A percentile compares a stretch with the other conserved stretches of the same genome.
Evolutionary conservation across 2,329 filamentous ascomycete genomes (phyloP).

Genomic region (Fusarium citri): DNA sequence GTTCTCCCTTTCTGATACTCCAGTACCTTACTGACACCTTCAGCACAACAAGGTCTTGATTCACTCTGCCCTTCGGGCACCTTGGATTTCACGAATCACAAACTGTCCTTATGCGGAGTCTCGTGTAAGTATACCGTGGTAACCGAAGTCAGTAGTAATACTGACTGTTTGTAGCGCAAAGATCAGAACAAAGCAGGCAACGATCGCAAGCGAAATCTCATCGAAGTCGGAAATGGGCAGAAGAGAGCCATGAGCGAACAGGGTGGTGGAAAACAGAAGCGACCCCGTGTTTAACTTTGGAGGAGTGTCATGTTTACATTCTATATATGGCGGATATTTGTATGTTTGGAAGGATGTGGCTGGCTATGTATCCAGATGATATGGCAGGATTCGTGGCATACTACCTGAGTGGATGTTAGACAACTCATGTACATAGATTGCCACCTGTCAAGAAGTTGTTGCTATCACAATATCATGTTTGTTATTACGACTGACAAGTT

Average conservation of each 20-base stretch:
- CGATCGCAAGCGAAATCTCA: constrained; percentile 37
- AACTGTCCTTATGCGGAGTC: constrained; percentile 39
- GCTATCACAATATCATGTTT: not conserved
- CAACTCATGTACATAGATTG: not conserved
- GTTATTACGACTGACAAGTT: no score
- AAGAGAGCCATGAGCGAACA: constrained; percentile 34
- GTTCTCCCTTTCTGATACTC: not conserved
- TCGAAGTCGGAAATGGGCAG: constrained; percentile 14
- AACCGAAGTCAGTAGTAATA: no score
- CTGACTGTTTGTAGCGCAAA: constrained; percentile 35
- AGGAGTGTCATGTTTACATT: not conserved
- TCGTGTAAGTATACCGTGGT: constrained; percentile 26
- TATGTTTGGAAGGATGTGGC: not conserved
- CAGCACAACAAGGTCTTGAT: constrained; percentile 42
- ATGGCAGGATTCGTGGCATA: not conserved
- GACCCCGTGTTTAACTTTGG: not conserved
- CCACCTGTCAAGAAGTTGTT: not conserved
- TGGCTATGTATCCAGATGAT: not conserved
- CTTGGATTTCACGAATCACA: constrained; percentile 38
- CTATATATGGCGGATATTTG: constrained; percentile 2
- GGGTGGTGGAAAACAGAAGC: constrained; percentile 22
- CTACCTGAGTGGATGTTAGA: not conserved
- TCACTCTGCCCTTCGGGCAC: constrained; percentile 40
- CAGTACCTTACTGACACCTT: not conserved
- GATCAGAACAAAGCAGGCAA: constrained; percentile 41